Percentiles rank a stretch among this genome's conserved stretches.
phyloP scores from a whole-genome alignment of 148 eudicot species.

The Nyssa sinensis region DNA sequence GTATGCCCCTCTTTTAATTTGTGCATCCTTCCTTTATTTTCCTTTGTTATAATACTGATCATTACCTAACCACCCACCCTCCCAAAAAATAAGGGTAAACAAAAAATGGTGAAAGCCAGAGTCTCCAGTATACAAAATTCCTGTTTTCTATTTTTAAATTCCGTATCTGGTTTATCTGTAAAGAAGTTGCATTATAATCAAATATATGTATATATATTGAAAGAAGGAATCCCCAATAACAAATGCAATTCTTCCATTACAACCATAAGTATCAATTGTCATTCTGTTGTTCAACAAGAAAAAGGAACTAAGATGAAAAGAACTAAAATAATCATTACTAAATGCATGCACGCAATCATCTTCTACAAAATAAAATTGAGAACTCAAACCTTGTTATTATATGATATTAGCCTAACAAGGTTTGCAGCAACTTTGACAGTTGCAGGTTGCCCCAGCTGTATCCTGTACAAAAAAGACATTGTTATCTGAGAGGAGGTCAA shows the following conservation, averaged over 20 bases:
- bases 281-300: neutral
- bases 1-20: neutral
- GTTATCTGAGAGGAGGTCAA: slow-evolving; percentile 1
- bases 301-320: too few species aligned
- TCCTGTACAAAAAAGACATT: slow-evolving; percentile 43
- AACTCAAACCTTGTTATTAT: slow-evolving; percentile 74
- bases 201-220: neutral
- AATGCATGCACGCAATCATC: neutral
- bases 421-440: slow-evolving; percentile 99
- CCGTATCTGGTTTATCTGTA: neutral
- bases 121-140: neutral
- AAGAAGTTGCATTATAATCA: neutral
- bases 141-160: neutral
- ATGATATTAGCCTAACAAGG: slow-evolving; percentile 73
- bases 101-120: neutral
- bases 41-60: too few species aligned
- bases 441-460: slow-evolving; percentile 94
- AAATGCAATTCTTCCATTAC: neutral
- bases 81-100: neutral
- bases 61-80: neutral
- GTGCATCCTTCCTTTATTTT: too few species aligned
- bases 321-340: neutral
- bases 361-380: neutral
- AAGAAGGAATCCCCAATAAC: too few species aligned
- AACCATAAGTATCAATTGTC: neutral